Conservation (phyloP, 345 rosid species). For the Gossypium stocksii region DNA sequence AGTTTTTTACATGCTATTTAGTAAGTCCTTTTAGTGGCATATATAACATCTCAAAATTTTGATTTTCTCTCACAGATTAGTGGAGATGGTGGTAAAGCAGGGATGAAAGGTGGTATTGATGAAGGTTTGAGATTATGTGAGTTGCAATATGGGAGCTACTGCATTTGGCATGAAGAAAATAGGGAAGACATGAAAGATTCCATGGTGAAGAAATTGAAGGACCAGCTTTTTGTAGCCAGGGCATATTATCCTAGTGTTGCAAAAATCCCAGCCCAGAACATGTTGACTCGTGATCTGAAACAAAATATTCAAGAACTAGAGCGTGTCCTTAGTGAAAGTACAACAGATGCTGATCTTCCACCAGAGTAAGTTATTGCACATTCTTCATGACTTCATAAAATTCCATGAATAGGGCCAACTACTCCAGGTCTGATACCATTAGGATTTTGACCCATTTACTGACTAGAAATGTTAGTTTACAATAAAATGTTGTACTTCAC, state of each 20-base stretch:
- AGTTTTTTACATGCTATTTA: not conserved
- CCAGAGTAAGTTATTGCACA: conserved; percentile 54
- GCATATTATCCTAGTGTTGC: conserved; percentile 95
- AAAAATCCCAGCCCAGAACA: conserved; percentile 69
- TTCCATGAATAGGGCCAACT: conserved; percentile 10
- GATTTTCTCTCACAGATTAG: conserved; percentile 40
- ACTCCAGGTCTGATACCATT: not conserved
- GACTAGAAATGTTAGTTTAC: not conserved
- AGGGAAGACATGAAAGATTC: conserved; percentile 77
- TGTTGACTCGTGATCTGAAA: conserved; percentile 68
- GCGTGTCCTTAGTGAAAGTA: not conserved
- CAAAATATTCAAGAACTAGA: conserved; percentile 77
- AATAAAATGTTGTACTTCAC: not conserved
- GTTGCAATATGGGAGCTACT: conserved; percentile 34
- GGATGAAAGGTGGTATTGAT: conserved; percentile 27
- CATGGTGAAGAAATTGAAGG: conserved; percentile 26
- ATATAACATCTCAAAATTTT: conserved; percentile 11
- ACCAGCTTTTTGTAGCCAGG: conserved; percentile 85
- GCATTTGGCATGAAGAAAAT: conserved; percentile 85
- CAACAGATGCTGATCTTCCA: conserved; percentile 53
- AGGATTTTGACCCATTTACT: not conserved
- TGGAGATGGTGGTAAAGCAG: conserved; percentile 16
- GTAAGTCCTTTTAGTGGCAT: conserved; percentile 1
- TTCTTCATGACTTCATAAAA: not conserved
- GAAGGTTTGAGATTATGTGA: conserved; percentile 61